These are phyloP conservation scores for Cyberlindnera mrakii DNA, from an alignment of 805 yeast genomes.

Conservation along the genomic window DNA sequence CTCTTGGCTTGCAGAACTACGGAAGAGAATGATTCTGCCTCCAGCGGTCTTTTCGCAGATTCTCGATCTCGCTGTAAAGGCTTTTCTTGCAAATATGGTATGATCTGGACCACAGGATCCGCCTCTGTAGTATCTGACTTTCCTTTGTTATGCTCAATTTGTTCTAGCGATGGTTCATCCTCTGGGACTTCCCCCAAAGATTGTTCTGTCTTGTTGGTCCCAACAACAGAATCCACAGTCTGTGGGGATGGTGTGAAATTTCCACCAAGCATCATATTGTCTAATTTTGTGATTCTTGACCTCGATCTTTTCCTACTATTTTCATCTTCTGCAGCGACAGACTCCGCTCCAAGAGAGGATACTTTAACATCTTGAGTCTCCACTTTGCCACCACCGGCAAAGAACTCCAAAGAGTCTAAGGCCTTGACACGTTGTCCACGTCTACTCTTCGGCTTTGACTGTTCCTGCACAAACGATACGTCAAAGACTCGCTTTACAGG, in stretches of 20 bases:
- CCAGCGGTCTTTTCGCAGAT: not conserved
- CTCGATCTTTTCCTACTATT: not conserved
- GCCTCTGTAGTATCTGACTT: not conserved
- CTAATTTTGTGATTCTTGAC: constrained; percentile 3
- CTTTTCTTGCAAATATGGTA: too few relatives aligned
- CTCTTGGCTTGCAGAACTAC: constrained; percentile 17
- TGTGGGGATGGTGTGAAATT: constrained; percentile 1
- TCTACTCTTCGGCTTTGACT: constrained; percentile 11
- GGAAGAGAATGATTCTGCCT: constrained; percentile 10
- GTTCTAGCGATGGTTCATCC: not conserved
- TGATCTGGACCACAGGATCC: too few relatives aligned
- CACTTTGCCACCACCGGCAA: constrained; percentile 31
- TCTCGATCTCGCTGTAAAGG: too few relatives aligned
- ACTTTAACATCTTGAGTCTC: constrained; percentile 1
- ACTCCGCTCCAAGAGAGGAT: not conserved
- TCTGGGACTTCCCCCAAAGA: not conserved
- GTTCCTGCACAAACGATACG: not conserved
- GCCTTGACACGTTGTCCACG: constrained; percentile 23
- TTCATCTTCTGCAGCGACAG: not conserved
- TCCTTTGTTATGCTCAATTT: too few relatives aligned
- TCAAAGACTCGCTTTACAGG: constrained; percentile 6
- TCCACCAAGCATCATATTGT: constrained; percentile 7
- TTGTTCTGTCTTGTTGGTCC: not conserved
- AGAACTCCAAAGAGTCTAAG: constrained; percentile 30
- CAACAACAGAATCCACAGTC: not conserved